A percentile compares a stretch with the other conserved stretches of the same genome.
Conservation (phyloP, 2,329 filamentous ascomycete species). For the Phoma herbarum region DNA sequence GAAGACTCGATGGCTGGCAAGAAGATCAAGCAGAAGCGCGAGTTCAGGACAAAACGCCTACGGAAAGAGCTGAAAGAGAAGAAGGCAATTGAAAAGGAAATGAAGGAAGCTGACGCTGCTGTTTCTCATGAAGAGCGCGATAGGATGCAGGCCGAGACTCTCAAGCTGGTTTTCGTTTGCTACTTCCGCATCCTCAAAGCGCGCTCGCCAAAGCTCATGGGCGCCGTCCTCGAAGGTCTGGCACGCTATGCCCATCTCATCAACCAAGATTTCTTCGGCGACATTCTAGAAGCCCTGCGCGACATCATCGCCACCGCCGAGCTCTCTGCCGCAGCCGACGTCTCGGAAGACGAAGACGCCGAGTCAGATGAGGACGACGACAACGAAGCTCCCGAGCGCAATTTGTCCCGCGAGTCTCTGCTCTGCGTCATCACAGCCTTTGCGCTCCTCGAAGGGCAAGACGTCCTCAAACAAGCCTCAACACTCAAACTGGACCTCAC, state of each 20-base stretch:
- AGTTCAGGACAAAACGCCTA: conserved; percentile 88
- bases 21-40: conserved; percentile 76
- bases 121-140: conserved; percentile 94
- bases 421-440: conserved; percentile 97
- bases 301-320: conserved; percentile 83
- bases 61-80: conserved; percentile 86
- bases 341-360: conserved; percentile 55
- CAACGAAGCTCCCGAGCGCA: conserved; percentile 56
- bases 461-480: conserved; percentile 83
- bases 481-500: conserved; percentile 88
- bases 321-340: conserved; percentile 57
- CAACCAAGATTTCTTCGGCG: conserved; percentile 98
- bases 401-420: conserved; percentile 87
- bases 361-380: conserved; percentile 58
- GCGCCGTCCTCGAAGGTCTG: conserved; percentile 93
- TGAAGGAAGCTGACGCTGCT: conserved; percentile 88
- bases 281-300: conserved; percentile 91
- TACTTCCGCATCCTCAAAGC: conserved; percentile 96
- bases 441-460: conserved; percentile 93
- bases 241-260: conserved; percentile 95
- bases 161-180: conserved; percentile 93
- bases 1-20: conserved; percentile 60
- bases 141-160: conserved; percentile 90
- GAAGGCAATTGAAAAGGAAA: conserved; percentile 89
- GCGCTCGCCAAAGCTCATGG: conserved; percentile 84